Conservation (phyloP, 139 green algal genomes). For the Chlorella sp. region DNA sequence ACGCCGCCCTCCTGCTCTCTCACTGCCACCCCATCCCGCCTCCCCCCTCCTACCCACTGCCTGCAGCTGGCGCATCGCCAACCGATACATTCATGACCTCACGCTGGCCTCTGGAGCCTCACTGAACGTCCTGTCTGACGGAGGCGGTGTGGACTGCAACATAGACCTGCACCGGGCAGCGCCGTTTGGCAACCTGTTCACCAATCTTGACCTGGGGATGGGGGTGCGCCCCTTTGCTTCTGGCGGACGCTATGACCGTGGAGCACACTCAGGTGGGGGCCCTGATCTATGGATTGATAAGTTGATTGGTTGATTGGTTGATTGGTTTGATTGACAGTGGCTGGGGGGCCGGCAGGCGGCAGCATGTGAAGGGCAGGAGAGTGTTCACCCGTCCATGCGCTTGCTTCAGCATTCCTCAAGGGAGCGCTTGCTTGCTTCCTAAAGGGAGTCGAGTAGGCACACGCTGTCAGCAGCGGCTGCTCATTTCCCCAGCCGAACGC, state of each 20-base stretch:
- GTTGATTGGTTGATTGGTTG: background rate
- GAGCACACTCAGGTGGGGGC: background rate
- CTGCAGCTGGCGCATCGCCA: background rate
- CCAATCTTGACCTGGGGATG: background rate
- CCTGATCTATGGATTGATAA: background rate
- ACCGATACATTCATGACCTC: conserved; percentile 9
- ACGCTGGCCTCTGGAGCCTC: background rate
- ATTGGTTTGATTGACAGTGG: background rate
- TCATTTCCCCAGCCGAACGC: too few relatives aligned
- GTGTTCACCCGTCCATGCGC: too few relatives aligned
- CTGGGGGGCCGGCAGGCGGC: background rate
- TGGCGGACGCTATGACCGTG: background rate
- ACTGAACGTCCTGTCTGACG: background rate
- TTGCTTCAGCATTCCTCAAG: background rate
- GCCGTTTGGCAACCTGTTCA: conserved; percentile 13
- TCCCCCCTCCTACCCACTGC: background rate
- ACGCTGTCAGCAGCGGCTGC: too few relatives aligned
- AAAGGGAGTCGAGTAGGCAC: too few relatives aligned
- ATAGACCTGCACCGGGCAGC: conserved; percentile 15
- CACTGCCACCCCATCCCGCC: background rate
- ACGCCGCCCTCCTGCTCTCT: background rate
- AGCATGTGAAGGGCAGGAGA: too few relatives aligned
- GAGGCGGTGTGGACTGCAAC: conserved; percentile 7
- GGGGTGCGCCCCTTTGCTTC: background rate
- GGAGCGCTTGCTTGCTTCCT: too few relatives aligned